Conservation (phyloP, 805 yeast genomes). For the Candida easanensis region DNA sequence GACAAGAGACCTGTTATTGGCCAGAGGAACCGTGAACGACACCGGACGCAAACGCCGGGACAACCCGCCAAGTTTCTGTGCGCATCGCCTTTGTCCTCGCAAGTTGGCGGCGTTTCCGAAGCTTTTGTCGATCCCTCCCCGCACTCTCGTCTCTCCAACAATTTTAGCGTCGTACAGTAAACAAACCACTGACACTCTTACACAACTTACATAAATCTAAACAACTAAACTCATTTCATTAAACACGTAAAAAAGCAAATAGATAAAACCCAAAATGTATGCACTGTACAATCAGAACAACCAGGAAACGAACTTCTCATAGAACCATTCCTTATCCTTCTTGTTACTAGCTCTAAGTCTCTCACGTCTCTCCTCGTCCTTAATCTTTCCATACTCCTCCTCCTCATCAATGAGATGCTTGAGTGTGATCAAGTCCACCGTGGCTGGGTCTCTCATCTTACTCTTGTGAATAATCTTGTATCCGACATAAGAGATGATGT, state of each 20-base stretch:
- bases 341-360: constrained; percentile 20
- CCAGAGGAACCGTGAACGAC: too few species aligned
- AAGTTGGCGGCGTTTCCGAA: too few species aligned
- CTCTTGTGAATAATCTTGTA: constrained; percentile 56
- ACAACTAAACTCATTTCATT: not conserved
- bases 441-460: constrained; percentile 45
- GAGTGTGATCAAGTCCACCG: constrained; percentile 59
- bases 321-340: constrained; percentile 43
- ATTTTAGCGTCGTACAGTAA: too few species aligned
- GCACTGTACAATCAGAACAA: constrained; percentile 35
- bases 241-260: not conserved
- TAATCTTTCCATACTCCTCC: constrained; percentile 27
- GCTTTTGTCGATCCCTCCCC: too few species aligned
- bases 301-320: constrained; percentile 48
- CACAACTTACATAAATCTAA: not conserved
- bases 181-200: too few species aligned
- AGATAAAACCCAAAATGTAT: not conserved
- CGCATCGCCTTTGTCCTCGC: too few species aligned
- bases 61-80: too few species aligned
- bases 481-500: constrained; percentile 50
- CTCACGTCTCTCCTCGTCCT: constrained; percentile 26
- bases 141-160: too few species aligned
- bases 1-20: too few species aligned
- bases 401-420: constrained; percentile 38
- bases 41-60: too few species aligned